Evolutionary conservation across 768 basidiomycete genomes (phyloP), one percentile per base, ranked within the genome.

Genomic region (Hericium coralloides): DNA sequence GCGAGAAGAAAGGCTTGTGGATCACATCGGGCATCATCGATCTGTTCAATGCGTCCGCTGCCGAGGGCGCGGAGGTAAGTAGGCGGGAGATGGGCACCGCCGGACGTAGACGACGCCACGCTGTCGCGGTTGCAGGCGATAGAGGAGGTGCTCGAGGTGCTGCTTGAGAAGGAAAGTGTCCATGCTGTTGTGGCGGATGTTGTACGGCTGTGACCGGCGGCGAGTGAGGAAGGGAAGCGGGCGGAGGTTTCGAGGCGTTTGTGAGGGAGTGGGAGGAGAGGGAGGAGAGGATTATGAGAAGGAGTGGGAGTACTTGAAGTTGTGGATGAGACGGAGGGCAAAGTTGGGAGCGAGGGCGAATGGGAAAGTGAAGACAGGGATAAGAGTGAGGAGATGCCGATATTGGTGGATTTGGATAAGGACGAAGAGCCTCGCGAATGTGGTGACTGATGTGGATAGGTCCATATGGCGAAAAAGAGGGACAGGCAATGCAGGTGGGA

Each of bases 381-480:
- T 61, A 65, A 3, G 69, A 66, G 2, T 64, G 60, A 80, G 7
- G 79, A 76, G 39, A 78, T 70, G 1, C 89, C 88, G 2, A 76
- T 76, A 61, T 68, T 91, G 22, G 61, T 87, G 18, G 75, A 79
- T 56, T 70, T 62, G 12, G 45, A 55, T 53, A 22, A 45, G 58
- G 63, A 26, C 62, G 68, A 58, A 70, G 63, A n/a, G 74, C 8
- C 70, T 53, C 72, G 76, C 12, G 85, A 87, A 64, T 85, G n/a
- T 87, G 0, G 80, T 90, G 52, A 76, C 94, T 0, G 95, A 98
- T 64, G 89, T 93, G 59, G 94, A 98, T 58, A 95, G 95, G 0
- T 98, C 98, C 67, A 92, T 87, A 66, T 87, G 52, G 91, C 98
- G 2, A 79, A 79, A 63, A 75, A 74, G 23, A 84, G 81, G 43